These are phyloP conservation scores for Neopestalotiopsis clavispora DNA, from an alignment of 2,329 filamentous ascomycete genomes.

Conservation along the genomic window DNA sequence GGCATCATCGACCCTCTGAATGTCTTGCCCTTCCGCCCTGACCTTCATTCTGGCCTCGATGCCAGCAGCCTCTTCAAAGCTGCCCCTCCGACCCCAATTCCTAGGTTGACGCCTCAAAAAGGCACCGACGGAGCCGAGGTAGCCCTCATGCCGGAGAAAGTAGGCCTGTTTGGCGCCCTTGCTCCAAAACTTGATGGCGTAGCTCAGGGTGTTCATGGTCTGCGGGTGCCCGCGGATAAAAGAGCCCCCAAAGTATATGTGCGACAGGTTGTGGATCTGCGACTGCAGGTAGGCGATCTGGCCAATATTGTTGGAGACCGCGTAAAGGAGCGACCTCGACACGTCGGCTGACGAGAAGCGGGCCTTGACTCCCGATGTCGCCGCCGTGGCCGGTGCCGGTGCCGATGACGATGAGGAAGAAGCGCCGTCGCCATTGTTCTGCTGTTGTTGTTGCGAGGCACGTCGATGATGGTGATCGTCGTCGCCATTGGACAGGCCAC, in stretches of 20 bases:
- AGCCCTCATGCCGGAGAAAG: slow-evolving; percentile 94
- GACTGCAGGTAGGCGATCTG: slow-evolving; percentile 98
- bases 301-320: slow-evolving; percentile 96
- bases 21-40: neutral
- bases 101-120: slow-evolving; percentile 89
- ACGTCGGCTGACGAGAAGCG: slow-evolving; percentile 84
- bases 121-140: slow-evolving; percentile 90
- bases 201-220: slow-evolving; percentile 96
- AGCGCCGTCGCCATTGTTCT: slow-evolving; percentile 20
- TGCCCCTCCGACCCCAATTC: slow-evolving; percentile 88
- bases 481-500: slow-evolving; percentile 59
- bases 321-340: slow-evolving; percentile 88
- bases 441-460: slow-evolving; percentile 2
- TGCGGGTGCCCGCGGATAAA: slow-evolving; percentile 96
- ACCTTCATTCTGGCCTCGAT: slow-evolving; percentile 35
- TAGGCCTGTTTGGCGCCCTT: slow-evolving; percentile 94
- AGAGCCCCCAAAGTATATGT: slow-evolving; percentile 97
- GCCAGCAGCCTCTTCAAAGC: slow-evolving; percentile 61
- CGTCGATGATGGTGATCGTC: slow-evolving; percentile 33
- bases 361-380: slow-evolving; percentile 31
- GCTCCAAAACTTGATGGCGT: slow-evolving; percentile 97
- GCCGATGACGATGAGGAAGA: slow-evolving; percentile 30
- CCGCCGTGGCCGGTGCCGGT: slow-evolving; percentile 31
- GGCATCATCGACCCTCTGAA: slow-evolving; percentile 10
- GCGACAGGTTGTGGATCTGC: slow-evolving; percentile 86